Percentiles rank a stretch among this genome's conserved stretches.
phyloP scores from a whole-genome alignment of 202 grass and related monocot species.

The Brachypodium distachyon region DNA sequence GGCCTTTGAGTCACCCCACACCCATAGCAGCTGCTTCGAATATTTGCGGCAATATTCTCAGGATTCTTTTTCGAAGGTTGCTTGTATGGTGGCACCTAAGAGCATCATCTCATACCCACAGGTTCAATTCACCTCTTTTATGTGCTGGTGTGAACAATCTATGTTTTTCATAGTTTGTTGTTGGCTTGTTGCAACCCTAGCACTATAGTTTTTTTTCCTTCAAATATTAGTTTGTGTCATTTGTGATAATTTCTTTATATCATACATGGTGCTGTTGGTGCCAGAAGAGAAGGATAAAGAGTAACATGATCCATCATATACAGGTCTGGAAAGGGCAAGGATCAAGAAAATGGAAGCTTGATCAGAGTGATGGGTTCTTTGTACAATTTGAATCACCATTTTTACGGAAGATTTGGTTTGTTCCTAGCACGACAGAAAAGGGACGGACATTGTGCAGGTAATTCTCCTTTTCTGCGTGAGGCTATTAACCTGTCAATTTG shows the following conservation, averaged over 20 bases:
- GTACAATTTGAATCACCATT: conserved; percentile 83
- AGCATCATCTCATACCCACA: conserved; percentile 83
- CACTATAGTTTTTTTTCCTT: neutral
- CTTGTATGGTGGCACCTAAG: conserved; percentile 88
- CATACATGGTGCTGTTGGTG: neutral
- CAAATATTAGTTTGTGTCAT: neutral
- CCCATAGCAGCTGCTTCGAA: conserved; percentile 63
- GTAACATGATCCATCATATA: conserved; percentile 10
- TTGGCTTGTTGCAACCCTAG: conserved; percentile 6
- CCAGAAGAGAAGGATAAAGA: neutral
- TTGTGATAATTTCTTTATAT: neutral
- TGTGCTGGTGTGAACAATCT: neutral
- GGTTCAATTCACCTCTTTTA: conserved; percentile 33
- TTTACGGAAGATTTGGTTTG: conserved; percentile 79
- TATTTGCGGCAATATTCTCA: conserved; percentile 79
- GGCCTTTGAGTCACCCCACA: conserved; percentile 95
- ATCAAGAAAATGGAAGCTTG: conserved; percentile 96
- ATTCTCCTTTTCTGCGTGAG: neutral
- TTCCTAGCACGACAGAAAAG: conserved; percentile 74
- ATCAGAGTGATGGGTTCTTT: conserved; percentile 94
- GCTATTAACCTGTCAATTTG: neutral
- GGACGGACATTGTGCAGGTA: conserved; percentile 81
- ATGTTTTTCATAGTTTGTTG: neutral
- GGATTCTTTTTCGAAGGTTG: conserved; percentile 65
- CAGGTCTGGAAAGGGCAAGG: conserved; percentile 98